These are phyloP conservation scores for Saccharomyces hybrid DNA, from an alignment of 1,139 yeast species.

Conservation along the genomic window DNA sequence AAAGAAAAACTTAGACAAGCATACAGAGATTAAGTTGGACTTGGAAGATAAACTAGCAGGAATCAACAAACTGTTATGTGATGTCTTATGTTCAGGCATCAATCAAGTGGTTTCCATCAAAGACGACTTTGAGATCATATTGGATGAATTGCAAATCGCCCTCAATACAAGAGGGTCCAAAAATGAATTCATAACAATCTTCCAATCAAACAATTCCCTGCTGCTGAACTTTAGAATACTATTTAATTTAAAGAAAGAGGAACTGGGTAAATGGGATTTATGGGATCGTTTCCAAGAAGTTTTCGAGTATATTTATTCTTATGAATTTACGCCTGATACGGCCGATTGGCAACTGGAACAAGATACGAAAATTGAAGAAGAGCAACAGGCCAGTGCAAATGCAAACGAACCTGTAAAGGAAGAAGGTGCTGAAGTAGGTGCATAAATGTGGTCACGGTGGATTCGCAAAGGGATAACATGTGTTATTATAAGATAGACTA, in stretches of 20 bases:
- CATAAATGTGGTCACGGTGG: conserved; percentile 1
- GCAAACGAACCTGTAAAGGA: conserved; percentile 9
- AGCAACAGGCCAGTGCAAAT: conserved; percentile 7
- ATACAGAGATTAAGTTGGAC: conserved; percentile 23
- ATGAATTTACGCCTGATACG: conserved; percentile 15
- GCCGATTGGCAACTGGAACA: conserved; percentile 14
- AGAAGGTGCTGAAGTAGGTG: not conserved
- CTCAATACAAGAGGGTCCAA: conserved; percentile 20
- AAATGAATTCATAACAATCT: conserved; percentile 24
- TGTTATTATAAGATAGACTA: not conserved
- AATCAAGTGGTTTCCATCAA: conserved; percentile 7
- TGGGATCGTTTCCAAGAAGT: conserved; percentile 19
- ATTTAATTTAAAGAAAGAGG: conserved; percentile 18
- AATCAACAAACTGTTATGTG: conserved; percentile 18
- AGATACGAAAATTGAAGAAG: conserved; percentile 10
- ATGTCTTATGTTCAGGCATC: conserved; percentile 10
- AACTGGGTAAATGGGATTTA: conserved; percentile 17
- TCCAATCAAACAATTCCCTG: conserved; percentile 24
- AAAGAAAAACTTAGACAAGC: conserved; percentile 25
- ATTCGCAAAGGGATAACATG: not conserved
- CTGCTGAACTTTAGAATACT: conserved; percentile 22
- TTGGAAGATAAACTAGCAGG: conserved; percentile 22
- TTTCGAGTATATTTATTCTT: conserved; percentile 17
- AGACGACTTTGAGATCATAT: conserved; percentile 20
- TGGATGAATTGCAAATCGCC: conserved; percentile 26